Base-by-base conservation (phyloP, 768 basidiomycete species). In the Serendipita sp. region DNA sequence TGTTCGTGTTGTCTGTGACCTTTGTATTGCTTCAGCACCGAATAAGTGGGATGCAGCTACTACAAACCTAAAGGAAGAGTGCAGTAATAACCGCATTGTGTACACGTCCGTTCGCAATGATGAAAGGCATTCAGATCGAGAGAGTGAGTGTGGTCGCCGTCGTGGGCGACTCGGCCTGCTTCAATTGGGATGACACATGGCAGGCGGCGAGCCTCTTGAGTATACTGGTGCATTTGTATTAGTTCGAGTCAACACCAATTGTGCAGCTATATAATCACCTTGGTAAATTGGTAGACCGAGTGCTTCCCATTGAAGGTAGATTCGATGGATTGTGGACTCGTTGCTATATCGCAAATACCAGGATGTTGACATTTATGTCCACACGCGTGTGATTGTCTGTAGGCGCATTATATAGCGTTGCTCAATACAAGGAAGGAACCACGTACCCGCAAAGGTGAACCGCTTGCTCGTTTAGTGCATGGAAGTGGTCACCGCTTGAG, bases 201-300 rank as follows among this genome's bases (percentile, higher is more conserved):
- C 24, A 79, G 72, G 4, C 80, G 78, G 66, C 78, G 81, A 0
- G 77, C 73, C 20, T 75, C 81, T 83, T 65, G 38, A 0, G 65
- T 63, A 42, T 65, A 66, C 66, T 66, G 34, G 16, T 2, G 43
- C 26, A 24, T 31, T 31, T 31, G 20, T n/a, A 28, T 28, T n/a
- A 28, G n/a, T 22, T 14, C 30, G 20, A 22, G 24, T 28, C 9
- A 7, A 3, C n/a, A 14, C 26, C 7, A 43, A 13, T 60, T 42
- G 34, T 16, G 20, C 33, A 30, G 13, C 4, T 22, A 22, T 28
- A 7, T 7, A 64, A 68, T 28, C 60, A 81, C 83, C 75, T 84
- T 84, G 0, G 84, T 85, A 60, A 81, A 85, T 67, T 81, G 78
- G 66, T 83, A 85, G 0, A 78, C 82, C 64, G 82, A 80, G 56